Conservation (phyloP, 805 yeast species). For the Yarrowia osloensis region DNA sequence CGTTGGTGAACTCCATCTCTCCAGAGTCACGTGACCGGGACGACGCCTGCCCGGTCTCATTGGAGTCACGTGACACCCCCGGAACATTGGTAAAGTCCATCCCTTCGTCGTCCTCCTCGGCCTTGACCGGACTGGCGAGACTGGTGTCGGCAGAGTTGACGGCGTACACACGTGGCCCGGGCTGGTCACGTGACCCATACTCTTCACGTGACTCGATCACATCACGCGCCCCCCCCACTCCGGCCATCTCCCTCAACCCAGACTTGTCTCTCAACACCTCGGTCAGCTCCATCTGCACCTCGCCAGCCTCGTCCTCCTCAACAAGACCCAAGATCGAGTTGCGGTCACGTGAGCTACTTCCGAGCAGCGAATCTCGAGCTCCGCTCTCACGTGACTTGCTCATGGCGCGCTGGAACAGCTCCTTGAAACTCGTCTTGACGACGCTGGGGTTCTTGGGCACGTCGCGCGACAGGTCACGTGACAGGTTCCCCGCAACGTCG, state of each 20-base stretch:
- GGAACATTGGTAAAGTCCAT: conserved; percentile 23
- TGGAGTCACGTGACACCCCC: background rate
- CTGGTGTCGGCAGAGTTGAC: background rate
- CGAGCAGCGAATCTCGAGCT: conserved; percentile 2
- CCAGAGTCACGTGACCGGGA: background rate
- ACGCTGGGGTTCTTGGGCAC: background rate
- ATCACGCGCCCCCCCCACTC: background rate
- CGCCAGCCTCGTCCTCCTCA: background rate
- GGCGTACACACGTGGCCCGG: background rate
- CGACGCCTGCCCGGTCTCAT: too few relatives aligned
- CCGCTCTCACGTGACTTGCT: conserved; percentile 10
- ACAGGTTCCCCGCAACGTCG: background rate
- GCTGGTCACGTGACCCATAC: background rate
- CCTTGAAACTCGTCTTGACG: conserved; percentile 8
- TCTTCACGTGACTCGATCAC: background rate
- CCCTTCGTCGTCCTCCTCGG: conserved; percentile 12
- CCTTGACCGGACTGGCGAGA: background rate
- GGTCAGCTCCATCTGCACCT: conserved; percentile 15
- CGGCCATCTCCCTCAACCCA: background rate
- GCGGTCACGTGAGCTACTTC: background rate
- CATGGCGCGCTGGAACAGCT: conserved; percentile 22
- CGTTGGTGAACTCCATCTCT: conserved; percentile 21
- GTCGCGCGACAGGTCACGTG: background rate
- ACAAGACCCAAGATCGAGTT: background rate
- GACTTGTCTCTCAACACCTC: background rate